A percentile compares a stretch with the other conserved stretches of the same genome.
Evolutionary conservation across 2,329 filamentous ascomycete genomes (phyloP).

Genomic region (Ophiostoma perfectum): DNA sequence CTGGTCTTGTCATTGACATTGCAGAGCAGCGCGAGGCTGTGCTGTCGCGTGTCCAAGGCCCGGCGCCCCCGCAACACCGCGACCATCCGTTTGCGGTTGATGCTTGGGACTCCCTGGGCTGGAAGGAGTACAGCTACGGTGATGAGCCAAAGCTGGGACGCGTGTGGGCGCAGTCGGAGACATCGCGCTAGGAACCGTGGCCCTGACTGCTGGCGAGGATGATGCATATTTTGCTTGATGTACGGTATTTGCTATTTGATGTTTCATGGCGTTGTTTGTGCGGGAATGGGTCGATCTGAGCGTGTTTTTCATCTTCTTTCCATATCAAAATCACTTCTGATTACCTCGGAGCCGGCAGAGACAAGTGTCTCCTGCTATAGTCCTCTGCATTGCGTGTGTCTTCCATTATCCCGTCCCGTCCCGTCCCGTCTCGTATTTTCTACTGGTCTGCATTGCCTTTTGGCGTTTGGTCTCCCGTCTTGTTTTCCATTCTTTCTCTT

Average conservation of each 20-base stretch:
- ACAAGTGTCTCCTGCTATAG: not conserved
- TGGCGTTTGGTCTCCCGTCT: slow-evolving; percentile 20
- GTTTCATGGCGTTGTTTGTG: not conserved
- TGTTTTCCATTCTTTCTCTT: slow-evolving; percentile 15
- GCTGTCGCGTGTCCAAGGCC: slow-evolving; percentile 19
- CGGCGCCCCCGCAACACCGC: slow-evolving; percentile 17
- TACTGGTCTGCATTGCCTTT: slow-evolving; percentile 21
- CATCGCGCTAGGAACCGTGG: slow-evolving; percentile 17
- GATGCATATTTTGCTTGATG: not conserved
- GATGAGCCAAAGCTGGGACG: slow-evolving; percentile 18
- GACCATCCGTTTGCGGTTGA: slow-evolving; percentile 21
- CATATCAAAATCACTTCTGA: slow-evolving; percentile 2
- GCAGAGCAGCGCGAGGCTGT: slow-evolving; percentile 21
- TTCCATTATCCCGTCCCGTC: not conserved
- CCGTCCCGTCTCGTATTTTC: not conserved
- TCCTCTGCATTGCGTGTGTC: not conserved
- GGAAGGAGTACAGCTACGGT: slow-evolving; percentile 22
- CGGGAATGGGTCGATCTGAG: slow-evolving; percentile 6
- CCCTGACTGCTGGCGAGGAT: not conserved
- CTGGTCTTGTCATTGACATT: not conserved
- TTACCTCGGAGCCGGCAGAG: not conserved
- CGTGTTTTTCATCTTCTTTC: slow-evolving; percentile 1
- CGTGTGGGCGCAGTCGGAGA: slow-evolving; percentile 20
- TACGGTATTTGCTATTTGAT: not conserved
- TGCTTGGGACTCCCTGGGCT: slow-evolving; percentile 27